Conservation (phyloP, 805 yeast species). For the Metschnikowia kofuensis region DNA sequence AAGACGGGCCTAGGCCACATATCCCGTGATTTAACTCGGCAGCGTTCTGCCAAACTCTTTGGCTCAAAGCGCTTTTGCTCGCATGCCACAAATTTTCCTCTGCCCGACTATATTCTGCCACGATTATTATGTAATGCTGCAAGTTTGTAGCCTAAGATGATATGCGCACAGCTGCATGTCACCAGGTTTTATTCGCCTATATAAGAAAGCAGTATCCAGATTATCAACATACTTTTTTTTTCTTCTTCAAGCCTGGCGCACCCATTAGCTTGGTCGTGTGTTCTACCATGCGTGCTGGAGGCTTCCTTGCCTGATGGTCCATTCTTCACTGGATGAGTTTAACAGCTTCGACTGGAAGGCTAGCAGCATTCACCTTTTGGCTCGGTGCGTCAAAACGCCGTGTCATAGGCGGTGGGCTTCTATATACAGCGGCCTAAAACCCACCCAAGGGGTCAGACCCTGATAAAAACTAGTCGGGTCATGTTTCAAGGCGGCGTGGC, state of each 20-base stretch:
- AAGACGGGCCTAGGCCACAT: too few species aligned
- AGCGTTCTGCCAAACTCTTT: too few species aligned
- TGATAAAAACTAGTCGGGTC: neutral
- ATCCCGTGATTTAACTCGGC: too few species aligned
- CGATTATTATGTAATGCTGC: too few species aligned
- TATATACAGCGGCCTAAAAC: neutral
- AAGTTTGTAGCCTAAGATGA: too few species aligned
- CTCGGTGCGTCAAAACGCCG: neutral
- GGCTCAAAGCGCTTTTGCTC: too few species aligned
- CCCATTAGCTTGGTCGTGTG: constrained; percentile 5
- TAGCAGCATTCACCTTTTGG: constrained; percentile 1
- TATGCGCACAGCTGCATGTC: neutral
- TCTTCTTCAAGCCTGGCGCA: constrained; percentile 5
- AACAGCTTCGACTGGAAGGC: neutral
- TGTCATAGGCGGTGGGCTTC: constrained; percentile 2
- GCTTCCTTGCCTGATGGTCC: constrained; percentile 3
- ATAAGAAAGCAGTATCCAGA: neutral
- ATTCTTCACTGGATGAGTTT: neutral
- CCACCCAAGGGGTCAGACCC: neutral
- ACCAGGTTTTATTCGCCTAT: neutral
- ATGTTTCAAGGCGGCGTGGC: neutral
- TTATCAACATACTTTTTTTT: neutral
- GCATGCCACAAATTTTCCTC: too few species aligned
- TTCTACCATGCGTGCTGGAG: constrained; percentile 5
- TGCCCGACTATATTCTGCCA: too few species aligned